These are phyloP conservation scores for Nyctanthes arbortristis DNA, from an alignment of 257 asterid species.

Conservation along the genomic window DNA sequence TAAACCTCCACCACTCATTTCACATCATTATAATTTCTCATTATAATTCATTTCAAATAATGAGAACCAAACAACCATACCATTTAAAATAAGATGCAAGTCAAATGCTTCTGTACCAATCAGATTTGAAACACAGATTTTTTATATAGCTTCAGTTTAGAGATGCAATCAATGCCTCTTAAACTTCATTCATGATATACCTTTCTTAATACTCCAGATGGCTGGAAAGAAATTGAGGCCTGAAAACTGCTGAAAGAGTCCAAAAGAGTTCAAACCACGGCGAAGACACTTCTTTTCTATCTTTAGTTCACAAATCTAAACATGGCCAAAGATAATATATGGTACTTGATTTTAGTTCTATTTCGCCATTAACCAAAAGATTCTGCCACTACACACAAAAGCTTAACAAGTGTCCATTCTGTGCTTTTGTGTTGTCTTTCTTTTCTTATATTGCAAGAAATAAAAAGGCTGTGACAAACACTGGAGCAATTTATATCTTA, in stretches of 20 bases:
- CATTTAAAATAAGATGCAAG: neutral
- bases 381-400: no score
- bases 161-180: neutral
- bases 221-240: neutral
- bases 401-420: neutral
- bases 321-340: neutral
- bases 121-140: neutral
- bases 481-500: neutral
- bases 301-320: neutral
- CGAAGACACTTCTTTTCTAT: neutral
- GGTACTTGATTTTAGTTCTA: neutral
- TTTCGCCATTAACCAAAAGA: neutral
- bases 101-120: neutral
- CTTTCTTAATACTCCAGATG: neutral
- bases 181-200: neutral
- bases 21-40: no score
- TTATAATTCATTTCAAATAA: no score
- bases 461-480: neutral
- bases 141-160: neutral
- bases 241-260: neutral
- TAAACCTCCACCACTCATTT: no score
- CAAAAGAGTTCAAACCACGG: neutral
- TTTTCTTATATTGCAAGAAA: neutral
- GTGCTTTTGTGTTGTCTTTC: neutral
- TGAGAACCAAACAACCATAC: no score